phyloP scores from a whole-genome alignment of 192 early-diverging fungal species.

The Geranomyces michiganensis region DNA sequence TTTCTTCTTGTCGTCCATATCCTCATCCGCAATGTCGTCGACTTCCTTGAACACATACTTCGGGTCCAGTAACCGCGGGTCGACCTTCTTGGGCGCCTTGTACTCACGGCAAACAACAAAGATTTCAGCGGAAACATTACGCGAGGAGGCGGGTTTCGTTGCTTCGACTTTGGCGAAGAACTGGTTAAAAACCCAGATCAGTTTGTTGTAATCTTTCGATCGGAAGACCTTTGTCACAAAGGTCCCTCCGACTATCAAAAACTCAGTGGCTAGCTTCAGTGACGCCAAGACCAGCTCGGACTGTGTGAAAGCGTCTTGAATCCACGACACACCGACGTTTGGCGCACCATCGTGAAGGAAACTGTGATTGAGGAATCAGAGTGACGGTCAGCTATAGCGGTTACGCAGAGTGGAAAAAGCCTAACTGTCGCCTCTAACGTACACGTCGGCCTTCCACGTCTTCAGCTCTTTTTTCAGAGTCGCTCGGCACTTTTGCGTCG shows the following conservation, averaged over 20 bases:
- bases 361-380: conserved; percentile 37
- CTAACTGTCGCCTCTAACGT: conserved; percentile 29
- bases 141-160: conserved; percentile 95
- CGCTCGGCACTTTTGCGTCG: conserved; percentile 88
- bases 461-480: conserved; percentile 88
- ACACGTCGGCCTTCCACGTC: conserved; percentile 98
- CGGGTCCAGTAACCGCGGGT: conserved; percentile 89
- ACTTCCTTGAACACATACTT: conserved; percentile 94
- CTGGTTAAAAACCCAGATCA: conserved; percentile 98
- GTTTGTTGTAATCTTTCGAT: conserved; percentile 98
- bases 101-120: conserved; percentile 96
- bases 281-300: conserved; percentile 90
- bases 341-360: conserved; percentile 99
- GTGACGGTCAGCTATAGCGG: not conserved
- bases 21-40: conserved; percentile 61
- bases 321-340: conserved; percentile 95
- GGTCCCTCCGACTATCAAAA: conserved; percentile 84
- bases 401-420: not conserved
- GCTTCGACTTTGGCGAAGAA: conserved; percentile 96
- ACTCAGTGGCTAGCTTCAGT: conserved; percentile 91
- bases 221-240: conserved; percentile 99
- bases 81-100: conserved; percentile 92
- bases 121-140: conserved; percentile 99
- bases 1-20: conserved; percentile 53
- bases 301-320: conserved; percentile 96